Conservation (phyloP, 2,329 filamentous ascomycete genomes). For the Ceratocystis cubensis region DNA sequence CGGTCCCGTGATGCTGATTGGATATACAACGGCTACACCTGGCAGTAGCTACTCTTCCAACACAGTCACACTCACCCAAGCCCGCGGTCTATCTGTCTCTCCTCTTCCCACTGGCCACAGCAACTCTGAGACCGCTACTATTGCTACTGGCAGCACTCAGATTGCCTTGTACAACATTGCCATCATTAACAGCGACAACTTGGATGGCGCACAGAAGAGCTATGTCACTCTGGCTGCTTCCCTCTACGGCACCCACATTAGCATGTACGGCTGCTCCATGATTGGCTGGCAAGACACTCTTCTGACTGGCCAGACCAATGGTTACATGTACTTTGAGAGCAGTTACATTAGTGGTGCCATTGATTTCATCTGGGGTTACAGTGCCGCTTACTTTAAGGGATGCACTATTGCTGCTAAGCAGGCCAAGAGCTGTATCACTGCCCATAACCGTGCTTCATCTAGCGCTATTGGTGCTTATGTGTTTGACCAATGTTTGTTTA, state of each 20-base stretch:
- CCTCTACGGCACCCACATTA: slow-evolving; percentile 14
- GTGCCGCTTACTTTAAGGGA: slow-evolving; percentile 32
- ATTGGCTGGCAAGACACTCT: slow-evolving; percentile 41
- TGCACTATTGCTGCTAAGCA: slow-evolving; percentile 27
- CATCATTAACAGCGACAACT: slow-evolving; percentile 36
- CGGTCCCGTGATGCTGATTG: slow-evolving; percentile 44
- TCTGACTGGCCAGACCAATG: slow-evolving; percentile 30
- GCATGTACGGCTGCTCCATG: slow-evolving; percentile 33
- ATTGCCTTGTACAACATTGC: slow-evolving; percentile 53
- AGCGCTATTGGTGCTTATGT: slow-evolving; percentile 30
- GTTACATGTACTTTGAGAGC: slow-evolving; percentile 36
- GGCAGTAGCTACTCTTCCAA: slow-evolving; percentile 40
- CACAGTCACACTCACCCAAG: slow-evolving; percentile 39
- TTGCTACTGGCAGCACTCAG: slow-evolving; percentile 35
- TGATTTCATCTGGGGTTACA: slow-evolving; percentile 30
- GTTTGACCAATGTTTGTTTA: slow-evolving; percentile 28
- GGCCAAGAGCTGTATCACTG: slow-evolving; percentile 27
- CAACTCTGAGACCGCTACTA: slow-evolving; percentile 41
- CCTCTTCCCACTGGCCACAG: slow-evolving; percentile 28
- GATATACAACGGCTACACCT: slow-evolving; percentile 41
- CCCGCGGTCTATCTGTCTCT: slow-evolving; percentile 25
- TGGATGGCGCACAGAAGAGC: slow-evolving; percentile 35
- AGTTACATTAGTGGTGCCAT: slow-evolving; percentile 37
- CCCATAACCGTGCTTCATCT: slow-evolving; percentile 31
- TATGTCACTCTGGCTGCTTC: slow-evolving; percentile 31